Evolutionary conservation across 768 basidiomycete genomes (phyloP).

Genomic region (Psilocybe tampanensis): DNA sequence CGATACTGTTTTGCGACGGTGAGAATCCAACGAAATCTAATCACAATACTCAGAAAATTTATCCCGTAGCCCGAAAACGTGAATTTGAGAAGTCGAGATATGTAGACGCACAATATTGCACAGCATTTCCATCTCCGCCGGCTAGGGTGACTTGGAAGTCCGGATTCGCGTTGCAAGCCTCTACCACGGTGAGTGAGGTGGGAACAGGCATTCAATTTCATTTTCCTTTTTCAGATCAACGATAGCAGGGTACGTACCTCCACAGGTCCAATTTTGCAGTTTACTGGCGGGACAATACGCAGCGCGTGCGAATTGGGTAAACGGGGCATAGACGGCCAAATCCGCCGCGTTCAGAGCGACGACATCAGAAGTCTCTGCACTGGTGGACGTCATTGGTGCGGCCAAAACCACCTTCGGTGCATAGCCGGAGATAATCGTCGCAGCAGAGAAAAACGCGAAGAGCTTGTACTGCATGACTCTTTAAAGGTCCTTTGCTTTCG

Average conservation of each 20-base stretch:
- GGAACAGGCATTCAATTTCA: neutral
- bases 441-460: constrained; percentile 1
- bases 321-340: constrained; percentile 21
- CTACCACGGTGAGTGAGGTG: constrained; percentile 9
- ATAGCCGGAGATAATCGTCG: constrained; percentile 1
- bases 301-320: constrained; percentile 36
- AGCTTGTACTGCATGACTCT: neutral
- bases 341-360: constrained; percentile 13
- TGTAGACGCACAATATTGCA: constrained; percentile 34
- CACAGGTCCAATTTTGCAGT: constrained; percentile 32
- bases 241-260: no score
- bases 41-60: neutral
- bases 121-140: constrained; percentile 32
- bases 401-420: constrained; percentile 8
- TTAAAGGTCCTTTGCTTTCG: neutral
- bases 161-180: constrained; percentile 33
- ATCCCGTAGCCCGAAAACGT: neutral
- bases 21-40: constrained; percentile 61
- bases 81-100: neutral
- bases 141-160: constrained; percentile 31
- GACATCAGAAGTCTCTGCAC: constrained; percentile 19
- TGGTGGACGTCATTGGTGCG: constrained; percentile 16
- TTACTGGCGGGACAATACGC: constrained; percentile 32
- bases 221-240: no score
- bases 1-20: constrained; percentile 47